Evolutionary conservation across 2,329 filamentous ascomycete species (phyloP), one percentile per base, ranked within the genome.

Genomic region (Verruconis gallopava): DNA sequence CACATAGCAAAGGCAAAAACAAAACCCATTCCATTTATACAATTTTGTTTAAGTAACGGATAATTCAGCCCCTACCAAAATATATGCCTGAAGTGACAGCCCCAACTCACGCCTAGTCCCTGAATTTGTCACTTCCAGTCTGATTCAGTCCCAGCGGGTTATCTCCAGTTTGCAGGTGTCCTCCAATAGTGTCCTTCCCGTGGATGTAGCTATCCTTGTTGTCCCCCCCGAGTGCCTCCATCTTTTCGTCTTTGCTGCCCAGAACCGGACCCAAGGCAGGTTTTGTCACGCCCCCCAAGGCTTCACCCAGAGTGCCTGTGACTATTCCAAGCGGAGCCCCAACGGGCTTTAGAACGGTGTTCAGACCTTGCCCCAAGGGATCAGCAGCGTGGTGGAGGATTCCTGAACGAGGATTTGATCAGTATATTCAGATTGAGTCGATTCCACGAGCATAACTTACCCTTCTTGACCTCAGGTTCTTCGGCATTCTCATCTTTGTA

Each of bases 91-190:
- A n/a, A n/a, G n/a, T n/a, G n/a, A n/a, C n/a, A n/a, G n/a, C n/a
- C n/a, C n/a, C n/a, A n/a, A n/a, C n/a, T n/a, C n/a, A n/a, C n/a
- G n/a, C n/a, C n/a, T n/a, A n/a, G n/a, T 55, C 58, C 49, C 50
- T 46, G 44, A 62, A 62, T 35, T 57, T 56, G 53, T 54, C 59
- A 43, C 54, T 32, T 15, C 58, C 59, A 6, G 52, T 59, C 48
- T 60, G 50, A 50, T 61, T 57, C 55, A 63, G 39, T 0, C 60
- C 60, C 49, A 63, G 33, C 13, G 60, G 60, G 49, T 63, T 63
- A 13, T 56, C 36, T 15, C 56, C 59, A 36, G 56, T 59, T 55
- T 61, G 59, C 45, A 61, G 53, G 50, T 58, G 60, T 0, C 59
- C 59, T 1, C 51, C 60, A 49, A 63, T 54, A 35, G 50, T 57